Base-by-base conservation (phyloP, 345 rosid species). In the Turritis glabra region DNA sequence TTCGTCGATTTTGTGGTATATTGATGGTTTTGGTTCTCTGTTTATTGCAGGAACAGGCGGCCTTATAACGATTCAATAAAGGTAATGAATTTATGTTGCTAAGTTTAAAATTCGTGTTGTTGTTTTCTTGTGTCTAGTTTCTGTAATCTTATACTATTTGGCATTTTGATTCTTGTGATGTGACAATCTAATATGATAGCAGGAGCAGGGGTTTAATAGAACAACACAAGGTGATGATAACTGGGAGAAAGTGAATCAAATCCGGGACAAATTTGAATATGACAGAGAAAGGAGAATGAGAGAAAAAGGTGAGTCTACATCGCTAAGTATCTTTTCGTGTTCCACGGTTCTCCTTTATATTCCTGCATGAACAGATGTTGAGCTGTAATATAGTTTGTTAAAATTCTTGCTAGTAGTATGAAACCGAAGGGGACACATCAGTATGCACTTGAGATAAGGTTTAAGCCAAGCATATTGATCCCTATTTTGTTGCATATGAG, bases 261-360 rank as follows among this genome's bases (percentile, higher is more conserved):
- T 90, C 66, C 82, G 91, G 18, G 97, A 89, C 77, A 88, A 88
- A 74, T 92, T 92, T 76, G 94, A 90, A 27, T 90, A 84, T 59
- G 97, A 92, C 73, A 81, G 91, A 83, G 92, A 90, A 62, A 85
- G 77, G 64, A 83, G 97, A 81, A 88, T 87, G 94, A 86, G 84
- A 71, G 90, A 92, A 72, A 90, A 83, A 86, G 94, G 98, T 90
- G 53, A 8, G 79, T 51, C 78, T 37, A 33, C 22, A 27, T 6
- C 8, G 9, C n/a, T 25, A 8, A 21, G 23, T 22, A 2, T 51
- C 38, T 37, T 25, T 53, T 53, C 2, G 25, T 35, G 22, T 51
- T 66, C 14, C 40, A 27, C 0, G 40, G 17, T 17, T 4, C 2
- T 32, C 6, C 22, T 17, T 30, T 3, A 35, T 56, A 29, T 30